Base-by-base conservation (phyloP, 176 grass and related monocot genomes). In the Pontederia crassipes region DNA sequence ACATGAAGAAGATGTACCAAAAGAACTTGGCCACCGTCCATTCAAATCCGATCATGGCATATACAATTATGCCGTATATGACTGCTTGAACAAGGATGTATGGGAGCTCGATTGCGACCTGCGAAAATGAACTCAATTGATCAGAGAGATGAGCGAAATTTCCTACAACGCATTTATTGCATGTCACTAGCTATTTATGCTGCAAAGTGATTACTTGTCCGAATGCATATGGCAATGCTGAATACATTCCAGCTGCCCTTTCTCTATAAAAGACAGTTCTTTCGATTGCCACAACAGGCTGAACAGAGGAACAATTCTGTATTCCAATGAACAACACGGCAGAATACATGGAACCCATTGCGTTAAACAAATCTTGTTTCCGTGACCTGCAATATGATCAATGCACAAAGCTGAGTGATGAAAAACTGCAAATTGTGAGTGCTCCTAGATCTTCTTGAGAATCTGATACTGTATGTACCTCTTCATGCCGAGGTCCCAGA, bases 1-100 rank as follows among this genome's bases (percentile, higher is more conserved):
- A 94, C 83, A 87, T 87, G 67, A 94, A 86, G 72, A 89, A 95
- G 52, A 85, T 18, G 55, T 83, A 95, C 89, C 85, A 95, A 59
- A 95, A 88, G 67, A 89, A 89, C 45, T 95, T 95, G 40, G 68
- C 79, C 18, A 35, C 82, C 9, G 89, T 89, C 89, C 89, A 95
- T 62, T 95, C 80, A 13, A 89, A 95, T 4, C 80, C 82, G 62
- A 85, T 83, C 89, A 95, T 80, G 2, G 82, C 63, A 50, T 95
- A 95, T 14, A 95, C 85, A 35, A 85, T 62, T n/a, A 95, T 63
- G 7, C 74, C 82, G 51, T 95, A 95, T 66, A 88, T 69, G 29
- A 82, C 8, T 10, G 73, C 46, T 49, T 95, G 89, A 59, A 85
- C 59, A 61, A 95, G 71, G 67, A 88, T 74, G 17, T 95, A 95